These are phyloP conservation scores for Saururus chinensis DNA, from an alignment of 164 flowering plant species.

Conservation along the genomic window DNA sequence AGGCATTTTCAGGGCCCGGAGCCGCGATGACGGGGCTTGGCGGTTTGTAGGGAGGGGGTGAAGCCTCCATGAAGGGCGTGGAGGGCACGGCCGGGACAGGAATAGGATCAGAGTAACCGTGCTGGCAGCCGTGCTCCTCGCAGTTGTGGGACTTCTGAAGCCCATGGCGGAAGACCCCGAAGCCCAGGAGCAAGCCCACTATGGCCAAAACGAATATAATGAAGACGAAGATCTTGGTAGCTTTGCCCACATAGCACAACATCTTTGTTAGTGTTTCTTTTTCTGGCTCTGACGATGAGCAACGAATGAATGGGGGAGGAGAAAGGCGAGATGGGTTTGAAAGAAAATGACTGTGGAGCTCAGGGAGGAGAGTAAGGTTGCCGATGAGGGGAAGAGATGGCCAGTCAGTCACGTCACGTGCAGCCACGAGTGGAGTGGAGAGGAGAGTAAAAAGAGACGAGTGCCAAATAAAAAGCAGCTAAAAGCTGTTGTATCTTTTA, in stretches of 20 bases:
- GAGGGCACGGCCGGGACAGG: constrained; percentile 17
- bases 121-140: constrained; percentile 22
- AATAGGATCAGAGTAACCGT: constrained; percentile 17
- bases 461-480: too few relatives aligned
- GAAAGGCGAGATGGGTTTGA: background rate
- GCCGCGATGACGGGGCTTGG: constrained; percentile 17
- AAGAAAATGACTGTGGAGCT: background rate
- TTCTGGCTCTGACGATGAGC: too few relatives aligned
- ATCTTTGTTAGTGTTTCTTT: constrained; percentile 12
- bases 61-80: background rate
- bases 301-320: too few relatives aligned
- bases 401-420: constrained; percentile 2
- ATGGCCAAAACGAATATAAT: constrained; percentile 43
- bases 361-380: background rate
- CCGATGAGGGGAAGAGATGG: background rate
- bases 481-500: too few relatives aligned
- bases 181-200: constrained; percentile 51
- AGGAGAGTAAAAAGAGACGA: too few relatives aligned
- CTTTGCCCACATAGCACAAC: constrained; percentile 90
- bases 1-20: background rate
- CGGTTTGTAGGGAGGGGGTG: constrained; percentile 2
- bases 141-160: constrained; percentile 34
- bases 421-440: background rate
- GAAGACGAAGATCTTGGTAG: constrained; percentile 91
- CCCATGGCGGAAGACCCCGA: constrained; percentile 33